Evolutionary conservation across 1,139 yeast genomes (phyloP).

Genomic region (Taiozyma sp.): DNA sequence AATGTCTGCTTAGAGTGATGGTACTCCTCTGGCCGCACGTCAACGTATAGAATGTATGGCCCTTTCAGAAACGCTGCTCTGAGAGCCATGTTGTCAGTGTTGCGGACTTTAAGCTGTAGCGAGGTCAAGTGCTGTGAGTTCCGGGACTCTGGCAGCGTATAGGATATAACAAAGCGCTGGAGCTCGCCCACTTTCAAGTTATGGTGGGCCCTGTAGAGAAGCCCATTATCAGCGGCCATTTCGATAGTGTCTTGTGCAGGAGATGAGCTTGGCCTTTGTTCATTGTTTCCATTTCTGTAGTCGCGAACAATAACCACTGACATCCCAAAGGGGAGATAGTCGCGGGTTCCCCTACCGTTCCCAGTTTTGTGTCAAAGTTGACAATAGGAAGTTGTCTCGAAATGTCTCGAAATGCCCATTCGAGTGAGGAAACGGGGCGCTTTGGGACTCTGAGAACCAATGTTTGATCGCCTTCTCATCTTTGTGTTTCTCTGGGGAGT

Average conservation of each 20-base stretch:
- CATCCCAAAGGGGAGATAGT: neutral
- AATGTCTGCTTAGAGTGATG: constrained; percentile 51
- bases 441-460: neutral
- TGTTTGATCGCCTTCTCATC: neutral
- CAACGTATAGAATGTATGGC: constrained; percentile 85
- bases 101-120: constrained; percentile 65
- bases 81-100: constrained; percentile 67
- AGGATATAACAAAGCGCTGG: neutral
- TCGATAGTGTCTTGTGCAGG: neutral
- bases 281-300: neutral
- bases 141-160: neutral
- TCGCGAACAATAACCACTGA: no score
- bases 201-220: neutral
- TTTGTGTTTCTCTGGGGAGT: neutral
- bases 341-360: neutral
- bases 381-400: no score
- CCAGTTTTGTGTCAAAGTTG: neutral
- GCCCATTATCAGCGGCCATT: neutral
- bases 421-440: neutral
- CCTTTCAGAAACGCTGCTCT: constrained; percentile 90
- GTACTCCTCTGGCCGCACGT: constrained; percentile 64
- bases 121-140: constrained; percentile 17
- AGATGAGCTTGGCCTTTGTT: neutral
- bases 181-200: neutral
- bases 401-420: neutral